These are phyloP conservation scores for Pythium plurisporium DNA, from an alignment of 352 stramenopile species.

Conservation along the genomic window DNA sequence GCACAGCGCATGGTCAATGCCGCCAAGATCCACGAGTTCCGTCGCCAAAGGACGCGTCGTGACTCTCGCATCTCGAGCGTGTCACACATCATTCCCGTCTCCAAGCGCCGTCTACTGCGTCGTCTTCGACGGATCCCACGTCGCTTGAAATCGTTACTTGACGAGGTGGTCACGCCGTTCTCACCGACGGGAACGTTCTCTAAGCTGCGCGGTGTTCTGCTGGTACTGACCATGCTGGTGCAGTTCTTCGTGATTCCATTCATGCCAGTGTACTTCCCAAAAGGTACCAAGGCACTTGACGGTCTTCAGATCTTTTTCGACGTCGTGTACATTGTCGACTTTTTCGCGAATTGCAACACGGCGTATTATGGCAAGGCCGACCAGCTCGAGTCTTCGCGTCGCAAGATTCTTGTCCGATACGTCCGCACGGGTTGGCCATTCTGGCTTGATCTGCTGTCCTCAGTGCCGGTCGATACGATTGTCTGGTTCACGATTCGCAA, in stretches of 20 bases:
- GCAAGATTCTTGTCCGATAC: constrained; percentile 14
- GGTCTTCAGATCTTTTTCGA: constrained; percentile 16
- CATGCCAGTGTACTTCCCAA: constrained; percentile 15
- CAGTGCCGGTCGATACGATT: constrained; percentile 18
- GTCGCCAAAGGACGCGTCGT: constrained; percentile 9
- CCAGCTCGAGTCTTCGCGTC: constrained; percentile 14
- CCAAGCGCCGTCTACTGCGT: background rate
- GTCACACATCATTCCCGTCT: constrained; percentile 11
- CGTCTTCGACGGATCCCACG: background rate
- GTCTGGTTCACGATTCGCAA: constrained; percentile 3
- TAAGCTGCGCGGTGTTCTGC: background rate
- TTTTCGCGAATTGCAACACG: constrained; percentile 20
- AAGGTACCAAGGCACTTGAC: background rate
- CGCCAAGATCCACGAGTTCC: constrained; percentile 23
- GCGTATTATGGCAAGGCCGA: constrained; percentile 15
- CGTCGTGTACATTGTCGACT: constrained; percentile 16
- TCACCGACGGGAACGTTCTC: constrained; percentile 13
- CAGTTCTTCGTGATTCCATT: constrained; percentile 21
- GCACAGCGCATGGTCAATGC: constrained; percentile 22
- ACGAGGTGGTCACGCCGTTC: constrained; percentile 8
- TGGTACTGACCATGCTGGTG: constrained; percentile 13
- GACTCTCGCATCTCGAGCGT: constrained; percentile 10
- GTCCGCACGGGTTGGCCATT: constrained; percentile 14
- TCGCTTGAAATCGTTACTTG: background rate
- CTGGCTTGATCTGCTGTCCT: constrained; percentile 19